These are phyloP conservation scores for Phytophthora sp. DNA, from an alignment of 352 stramenopile genomes.

Conservation along the genomic window DNA sequence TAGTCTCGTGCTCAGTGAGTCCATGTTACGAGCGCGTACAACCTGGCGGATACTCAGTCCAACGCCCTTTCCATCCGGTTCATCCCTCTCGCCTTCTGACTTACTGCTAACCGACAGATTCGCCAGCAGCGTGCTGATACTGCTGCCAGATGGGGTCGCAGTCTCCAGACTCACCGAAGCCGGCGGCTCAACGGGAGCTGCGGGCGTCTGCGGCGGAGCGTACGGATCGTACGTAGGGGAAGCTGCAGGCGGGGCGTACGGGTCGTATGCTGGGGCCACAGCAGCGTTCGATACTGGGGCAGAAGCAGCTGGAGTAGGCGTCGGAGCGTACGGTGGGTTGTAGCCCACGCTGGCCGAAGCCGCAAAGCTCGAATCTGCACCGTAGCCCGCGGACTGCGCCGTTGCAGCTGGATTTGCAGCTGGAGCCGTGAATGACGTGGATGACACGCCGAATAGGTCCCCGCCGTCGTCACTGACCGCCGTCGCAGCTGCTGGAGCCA, in stretches of 20 bases:
- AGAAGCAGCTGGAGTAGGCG: constrained; percentile 22
- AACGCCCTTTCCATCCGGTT: constrained; percentile 67
- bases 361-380: constrained; percentile 28
- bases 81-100: constrained; percentile 52
- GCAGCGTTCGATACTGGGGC: constrained; percentile 1
- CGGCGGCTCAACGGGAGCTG: constrained; percentile 41
- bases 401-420: constrained; percentile 9
- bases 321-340: constrained; percentile 29
- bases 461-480: constrained; percentile 45
- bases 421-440: constrained; percentile 34
- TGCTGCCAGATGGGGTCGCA: constrained; percentile 39
- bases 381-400: constrained; percentile 18
- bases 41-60: constrained; percentile 68
- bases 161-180: constrained; percentile 57
- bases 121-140: constrained; percentile 65
- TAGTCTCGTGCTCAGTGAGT: constrained; percentile 71
- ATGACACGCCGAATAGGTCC: constrained; percentile 64
- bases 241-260: constrained; percentile 37
- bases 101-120: constrained; percentile 63
- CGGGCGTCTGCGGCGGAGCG: constrained; percentile 34
- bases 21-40: constrained; percentile 68
- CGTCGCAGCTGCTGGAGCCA: constrained; percentile 5
- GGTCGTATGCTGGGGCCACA: constrained; percentile 28
- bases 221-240: constrained; percentile 41
- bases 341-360: constrained; percentile 39